Evolutionary conservation across 2,329 filamentous ascomycete genomes (phyloP).

Genomic region (Chrysosporium keratinophilum): DNA sequence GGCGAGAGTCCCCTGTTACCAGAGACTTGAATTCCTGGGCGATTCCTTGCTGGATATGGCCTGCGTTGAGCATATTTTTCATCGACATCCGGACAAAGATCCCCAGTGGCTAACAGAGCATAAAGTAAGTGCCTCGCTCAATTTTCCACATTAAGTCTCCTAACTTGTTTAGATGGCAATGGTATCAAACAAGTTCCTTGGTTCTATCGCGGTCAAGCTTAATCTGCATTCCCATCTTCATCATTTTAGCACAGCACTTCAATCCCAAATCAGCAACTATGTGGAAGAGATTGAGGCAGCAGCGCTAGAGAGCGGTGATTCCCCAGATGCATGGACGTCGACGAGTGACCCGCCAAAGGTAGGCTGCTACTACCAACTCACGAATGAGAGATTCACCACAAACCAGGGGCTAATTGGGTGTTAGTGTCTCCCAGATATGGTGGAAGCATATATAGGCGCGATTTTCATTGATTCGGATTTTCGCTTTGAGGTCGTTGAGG

Average conservation of each 20-base stretch:
- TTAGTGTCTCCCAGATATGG: conserved; percentile 64
- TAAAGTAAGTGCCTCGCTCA: conserved; percentile 45
- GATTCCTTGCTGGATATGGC: conserved; percentile 81
- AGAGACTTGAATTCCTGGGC: conserved; percentile 83
- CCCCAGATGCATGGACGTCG: conserved; percentile 36
- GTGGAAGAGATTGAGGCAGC: conserved; percentile 29
- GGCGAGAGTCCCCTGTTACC: conserved; percentile 76
- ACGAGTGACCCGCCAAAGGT: conserved; percentile 37
- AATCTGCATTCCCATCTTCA: conserved; percentile 65
- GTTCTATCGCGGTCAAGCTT: conserved; percentile 66
- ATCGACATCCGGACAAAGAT: conserved; percentile 63
- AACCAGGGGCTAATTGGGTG: not conserved
- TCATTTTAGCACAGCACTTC: conserved; percentile 31
- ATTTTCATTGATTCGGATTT: conserved; percentile 84
- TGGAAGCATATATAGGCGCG: conserved; percentile 82
- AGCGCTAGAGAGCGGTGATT: conserved; percentile 24
- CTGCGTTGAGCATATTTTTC: conserved; percentile 72
- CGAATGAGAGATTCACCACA: conserved; percentile 24
- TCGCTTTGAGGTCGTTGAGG: conserved; percentile 59
- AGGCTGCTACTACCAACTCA: conserved; percentile 23
- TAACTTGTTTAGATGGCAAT: conserved; percentile 61
- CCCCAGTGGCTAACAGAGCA: conserved; percentile 97
- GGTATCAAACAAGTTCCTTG: conserved; percentile 91
- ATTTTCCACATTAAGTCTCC: not conserved
- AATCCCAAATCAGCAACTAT: conserved; percentile 42